These are phyloP conservation scores for Apiospora aurea DNA, from an alignment of 2,329 filamentous ascomycete genomes.

Conservation along the genomic window DNA sequence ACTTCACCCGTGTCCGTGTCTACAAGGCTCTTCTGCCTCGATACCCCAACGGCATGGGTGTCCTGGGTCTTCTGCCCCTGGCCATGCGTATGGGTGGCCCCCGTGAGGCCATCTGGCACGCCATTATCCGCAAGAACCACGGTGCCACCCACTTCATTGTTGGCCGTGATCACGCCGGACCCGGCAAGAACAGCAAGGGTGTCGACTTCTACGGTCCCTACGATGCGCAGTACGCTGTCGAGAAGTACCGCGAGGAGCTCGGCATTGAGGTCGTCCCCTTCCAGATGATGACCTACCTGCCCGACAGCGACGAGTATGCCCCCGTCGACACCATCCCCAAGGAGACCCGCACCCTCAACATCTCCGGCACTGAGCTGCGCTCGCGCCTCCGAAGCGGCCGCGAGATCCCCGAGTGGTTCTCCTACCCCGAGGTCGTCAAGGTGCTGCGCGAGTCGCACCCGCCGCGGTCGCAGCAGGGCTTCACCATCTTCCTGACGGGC, in stretches of 20 bases:
- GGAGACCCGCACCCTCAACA: conserved; percentile 86
- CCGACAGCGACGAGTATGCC: conserved; percentile 95
- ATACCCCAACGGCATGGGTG: conserved; percentile 99
- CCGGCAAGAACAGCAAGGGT: conserved; percentile 97
- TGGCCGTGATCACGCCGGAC: conserved; percentile 96
- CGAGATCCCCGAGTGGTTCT: conserved; percentile 99
- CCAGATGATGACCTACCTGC: conserved; percentile 99
- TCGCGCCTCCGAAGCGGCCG: conserved; percentile 88
- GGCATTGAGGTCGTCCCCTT: conserved; percentile 99
- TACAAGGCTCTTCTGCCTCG: conserved; percentile 96
- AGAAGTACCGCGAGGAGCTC: conserved; percentile 95
- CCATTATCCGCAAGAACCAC: conserved; percentile 99
- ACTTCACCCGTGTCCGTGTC: conserved; percentile 98
- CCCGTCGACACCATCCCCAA: conserved; percentile 88
- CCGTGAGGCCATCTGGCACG: conserved; percentile 98
- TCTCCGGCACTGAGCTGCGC: conserved; percentile 89
- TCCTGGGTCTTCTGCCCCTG: conserved; percentile 90
- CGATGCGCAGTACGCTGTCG: conserved; percentile 93
- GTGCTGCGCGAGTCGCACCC: conserved; percentile 97
- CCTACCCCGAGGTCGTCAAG: conserved; percentile 97
- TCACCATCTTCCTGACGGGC: conserved; percentile 97
- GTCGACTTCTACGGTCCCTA: conserved; percentile 98
- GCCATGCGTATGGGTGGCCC: conserved; percentile 99
- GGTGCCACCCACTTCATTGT: conserved; percentile 99
- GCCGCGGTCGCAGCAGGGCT: conserved; percentile 88